A percentile compares a stretch with the other conserved stretches of the same genome.
Conservation (phyloP, 2,329 filamentous ascomycete genomes). For the Fusarium buharicum region DNA sequence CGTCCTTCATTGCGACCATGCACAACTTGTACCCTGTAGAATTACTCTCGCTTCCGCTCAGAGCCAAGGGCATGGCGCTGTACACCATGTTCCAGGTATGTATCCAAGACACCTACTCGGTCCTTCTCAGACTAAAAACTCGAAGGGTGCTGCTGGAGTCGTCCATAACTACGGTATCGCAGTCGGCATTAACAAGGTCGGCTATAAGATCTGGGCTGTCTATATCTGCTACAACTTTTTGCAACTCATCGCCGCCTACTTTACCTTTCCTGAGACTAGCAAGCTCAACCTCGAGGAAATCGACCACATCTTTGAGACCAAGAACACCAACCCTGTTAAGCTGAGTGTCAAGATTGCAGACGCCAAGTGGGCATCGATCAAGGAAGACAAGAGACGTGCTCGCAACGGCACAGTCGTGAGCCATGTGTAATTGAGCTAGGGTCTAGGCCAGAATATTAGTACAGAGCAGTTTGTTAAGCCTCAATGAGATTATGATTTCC, state of each 20-base stretch:
- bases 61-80: slow-evolving; percentile 41
- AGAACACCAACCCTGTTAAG: slow-evolving; percentile 19
- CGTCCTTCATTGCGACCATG: slow-evolving; percentile 41
- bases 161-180: slow-evolving; percentile 41
- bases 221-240: slow-evolving; percentile 38
- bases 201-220: slow-evolving; percentile 41
- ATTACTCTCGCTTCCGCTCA: slow-evolving; percentile 32
- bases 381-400: slow-evolving; percentile 20
- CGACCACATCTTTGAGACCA: slow-evolving; percentile 42
- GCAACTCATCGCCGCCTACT: slow-evolving; percentile 35
- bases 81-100: slow-evolving; percentile 39
- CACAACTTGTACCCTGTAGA: slow-evolving; percentile 42
- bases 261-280: slow-evolving; percentile 38
- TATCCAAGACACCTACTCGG: fast-evolving
- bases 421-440: background rate
- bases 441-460: background rate
- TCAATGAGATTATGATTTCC: background rate
- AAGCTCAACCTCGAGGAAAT: slow-evolving; percentile 41
- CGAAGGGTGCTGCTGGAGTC: slow-evolving; percentile 32
- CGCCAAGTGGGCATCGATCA: slow-evolving; percentile 26
- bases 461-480: background rate
- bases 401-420: background rate
- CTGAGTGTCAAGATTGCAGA: slow-evolving; percentile 30
- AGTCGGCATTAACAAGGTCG: slow-evolving; percentile 32
- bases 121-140: background rate